Conservation (phyloP, 2,329 filamentous ascomycete genomes). For the Thelonectria rubi region DNA sequence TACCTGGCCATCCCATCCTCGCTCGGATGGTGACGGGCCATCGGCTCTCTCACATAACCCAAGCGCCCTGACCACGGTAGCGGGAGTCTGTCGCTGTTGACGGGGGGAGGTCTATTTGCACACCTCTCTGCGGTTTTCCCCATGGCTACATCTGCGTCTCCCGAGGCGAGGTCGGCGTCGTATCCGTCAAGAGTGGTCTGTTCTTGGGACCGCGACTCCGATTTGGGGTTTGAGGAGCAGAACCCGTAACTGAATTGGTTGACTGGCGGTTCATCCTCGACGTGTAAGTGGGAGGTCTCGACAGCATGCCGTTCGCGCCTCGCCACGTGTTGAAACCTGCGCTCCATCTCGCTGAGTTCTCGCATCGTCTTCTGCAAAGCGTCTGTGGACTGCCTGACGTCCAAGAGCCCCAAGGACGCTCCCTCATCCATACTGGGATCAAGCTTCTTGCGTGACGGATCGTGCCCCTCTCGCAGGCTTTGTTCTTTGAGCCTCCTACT, state of each 20-base stretch:
- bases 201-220: conserved; percentile 26
- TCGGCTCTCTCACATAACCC: conserved; percentile 74
- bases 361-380: conserved; percentile 53
- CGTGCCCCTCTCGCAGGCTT: neutral
- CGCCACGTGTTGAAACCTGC: conserved; percentile 53
- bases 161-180: conserved; percentile 35
- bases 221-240: conserved; percentile 17
- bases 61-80: conserved; percentile 90
- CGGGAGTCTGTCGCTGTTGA: conserved; percentile 85
- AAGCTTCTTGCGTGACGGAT: conserved; percentile 3
- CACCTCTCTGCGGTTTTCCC: conserved; percentile 47
- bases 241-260: neutral
- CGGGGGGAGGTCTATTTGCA: conserved; percentile 70
- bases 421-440: neutral
- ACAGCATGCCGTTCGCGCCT: conserved; percentile 59
- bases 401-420: neutral
- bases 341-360: conserved; percentile 61
- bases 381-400: conserved; percentile 29
- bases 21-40: conserved; percentile 17
- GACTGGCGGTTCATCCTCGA: conserved; percentile 1
- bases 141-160: conserved; percentile 32
- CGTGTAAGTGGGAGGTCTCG: conserved; percentile 49
- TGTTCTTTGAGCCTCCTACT: conserved; percentile 37
- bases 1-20: neutral
- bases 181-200: conserved; percentile 34